Evolutionary conservation across 164 flowering plant species (phyloP), one percentile per base, ranked within the genome.

Genomic region (Piper betle): DNA sequence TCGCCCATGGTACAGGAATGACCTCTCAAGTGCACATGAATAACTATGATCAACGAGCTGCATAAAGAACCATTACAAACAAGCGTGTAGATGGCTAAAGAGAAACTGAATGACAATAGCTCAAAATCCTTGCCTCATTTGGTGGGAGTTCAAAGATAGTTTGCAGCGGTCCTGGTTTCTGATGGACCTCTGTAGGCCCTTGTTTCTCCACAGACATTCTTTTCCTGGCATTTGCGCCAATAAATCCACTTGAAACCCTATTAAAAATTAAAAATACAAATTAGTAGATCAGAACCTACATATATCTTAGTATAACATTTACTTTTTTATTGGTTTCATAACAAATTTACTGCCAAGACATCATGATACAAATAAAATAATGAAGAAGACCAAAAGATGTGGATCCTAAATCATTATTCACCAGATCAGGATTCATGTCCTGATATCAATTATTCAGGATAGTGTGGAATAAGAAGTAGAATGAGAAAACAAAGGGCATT

Each of bases 11-110:
- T 93, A 93, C 74, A 93, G 76, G 78, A 90, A 93, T 67, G 99
- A 93, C 72, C 99, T 85, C 84, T 93, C 99, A 64, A 93, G 92
- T n/a, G 99, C 99, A 80, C 99, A 93, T 19, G 99, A 93, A 81
- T 84, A 90, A 73, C 95, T 88, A 78, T 79, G 84, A 42, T 82
- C 92, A 62, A 82, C 95, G 65, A 88, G 84, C 99, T 93, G 87
- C 74, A 48, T 6, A 69, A 58, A 15, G 50, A 48, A 58, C 48
- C 73, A 61, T 72, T 39, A 74, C 56, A 55, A 46, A 8, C 33
- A 15, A 46, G 50, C 15, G 15, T 46, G 15, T 1, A 46, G 15
- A 46, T 46, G 50, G 50, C 6, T 10, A 5, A 46, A 46, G 3
- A 10, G 50, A 46, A 15, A 15, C 50, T 25, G 10, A 46, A 46